These are phyloP conservation scores for Trichosanthes cucumerina DNA, from an alignment of 306 rosid genomes.

Conservation along the genomic window DNA sequence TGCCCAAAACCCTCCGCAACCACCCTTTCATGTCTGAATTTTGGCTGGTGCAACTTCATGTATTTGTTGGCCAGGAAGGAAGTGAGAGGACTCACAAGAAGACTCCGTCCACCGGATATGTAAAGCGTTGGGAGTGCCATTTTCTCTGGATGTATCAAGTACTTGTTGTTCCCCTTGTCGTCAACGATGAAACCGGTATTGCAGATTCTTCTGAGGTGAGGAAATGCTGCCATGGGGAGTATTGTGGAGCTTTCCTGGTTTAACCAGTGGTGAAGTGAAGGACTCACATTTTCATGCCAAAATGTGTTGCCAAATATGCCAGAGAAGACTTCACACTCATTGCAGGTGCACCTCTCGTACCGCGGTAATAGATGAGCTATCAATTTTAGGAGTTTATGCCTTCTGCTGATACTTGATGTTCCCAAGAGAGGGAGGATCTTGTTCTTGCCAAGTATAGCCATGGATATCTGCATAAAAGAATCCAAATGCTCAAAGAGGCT, in stretches of 20 bases:
- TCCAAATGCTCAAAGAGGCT: background rate
- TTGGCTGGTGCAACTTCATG: slow-evolving; percentile 29
- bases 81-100: slow-evolving; percentile 21
- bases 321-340: slow-evolving; percentile 23
- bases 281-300: slow-evolving; percentile 22
- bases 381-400: slow-evolving; percentile 17
- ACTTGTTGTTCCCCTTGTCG: slow-evolving; percentile 14
- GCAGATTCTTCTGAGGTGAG: slow-evolving; percentile 24
- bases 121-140: slow-evolving; percentile 24
- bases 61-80: slow-evolving; percentile 26
- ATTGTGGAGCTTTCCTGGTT: slow-evolving; percentile 15
- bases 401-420: slow-evolving; percentile 10
- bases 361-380: slow-evolving; percentile 18
- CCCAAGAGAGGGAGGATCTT: slow-evolving; percentile 16
- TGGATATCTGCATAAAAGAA: slow-evolving; percentile 18
- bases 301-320: slow-evolving; percentile 25
- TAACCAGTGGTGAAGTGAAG: slow-evolving; percentile 22
- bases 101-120: slow-evolving; percentile 17
- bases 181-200: slow-evolving; percentile 20
- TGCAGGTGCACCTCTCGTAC: slow-evolving; percentile 25
- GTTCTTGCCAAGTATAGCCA: slow-evolving; percentile 23
- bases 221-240: slow-evolving; percentile 26
- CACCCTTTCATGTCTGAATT: slow-evolving; percentile 19
- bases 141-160: slow-evolving; percentile 24
- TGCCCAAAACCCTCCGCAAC: slow-evolving; percentile 30